Percentiles rank a stretch among this genome's conserved stretches.
Evolutionary conservation across 176 grass and related monocot genomes (phyloP).

Genomic region (Ensete glaucum): DNA sequence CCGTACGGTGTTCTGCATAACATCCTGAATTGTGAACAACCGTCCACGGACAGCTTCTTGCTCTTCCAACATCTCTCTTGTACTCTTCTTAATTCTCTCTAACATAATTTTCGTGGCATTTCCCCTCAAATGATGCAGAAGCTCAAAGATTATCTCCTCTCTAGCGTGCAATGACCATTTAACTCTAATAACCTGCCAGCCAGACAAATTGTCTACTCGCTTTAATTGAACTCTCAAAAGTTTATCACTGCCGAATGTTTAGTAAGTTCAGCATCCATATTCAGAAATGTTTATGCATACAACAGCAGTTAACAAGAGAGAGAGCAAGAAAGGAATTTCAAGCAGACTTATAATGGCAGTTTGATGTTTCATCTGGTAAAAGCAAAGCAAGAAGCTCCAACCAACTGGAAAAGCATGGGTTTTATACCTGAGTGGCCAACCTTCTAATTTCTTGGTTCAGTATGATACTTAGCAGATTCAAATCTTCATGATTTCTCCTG

Average conservation of each 20-base stretch:
- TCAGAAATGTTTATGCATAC: neutral
- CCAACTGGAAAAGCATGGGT: neutral
- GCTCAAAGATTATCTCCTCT: conserved; percentile 87
- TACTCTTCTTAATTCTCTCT: conserved; percentile 47
- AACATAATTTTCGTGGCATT: conserved; percentile 59
- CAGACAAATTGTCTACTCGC: neutral
- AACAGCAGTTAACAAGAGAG: neutral
- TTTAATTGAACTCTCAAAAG: neutral
- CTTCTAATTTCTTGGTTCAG: conserved; percentile 97
- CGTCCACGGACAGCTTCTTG: conserved; percentile 94
- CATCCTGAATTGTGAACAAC: conserved; percentile 96
- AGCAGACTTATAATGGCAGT: neutral
- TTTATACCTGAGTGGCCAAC: conserved; percentile 74
- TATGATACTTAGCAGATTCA: conserved; percentile 85
- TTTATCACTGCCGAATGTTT: neutral
- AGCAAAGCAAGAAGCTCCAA: neutral
- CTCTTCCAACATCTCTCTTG: conserved; percentile 81
- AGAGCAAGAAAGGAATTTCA: neutral
- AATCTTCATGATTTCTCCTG: conserved; percentile 91
- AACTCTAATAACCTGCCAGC: conserved; percentile 75
- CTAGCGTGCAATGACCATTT: conserved; percentile 99
- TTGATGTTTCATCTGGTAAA: neutral
- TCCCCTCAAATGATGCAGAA: conserved; percentile 70
- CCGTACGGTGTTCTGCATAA: conserved; percentile 97
- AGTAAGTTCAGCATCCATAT: neutral